phyloP scores from a whole-genome alignment of 441 rosid species.

The Populus trichocarpa region DNA sequence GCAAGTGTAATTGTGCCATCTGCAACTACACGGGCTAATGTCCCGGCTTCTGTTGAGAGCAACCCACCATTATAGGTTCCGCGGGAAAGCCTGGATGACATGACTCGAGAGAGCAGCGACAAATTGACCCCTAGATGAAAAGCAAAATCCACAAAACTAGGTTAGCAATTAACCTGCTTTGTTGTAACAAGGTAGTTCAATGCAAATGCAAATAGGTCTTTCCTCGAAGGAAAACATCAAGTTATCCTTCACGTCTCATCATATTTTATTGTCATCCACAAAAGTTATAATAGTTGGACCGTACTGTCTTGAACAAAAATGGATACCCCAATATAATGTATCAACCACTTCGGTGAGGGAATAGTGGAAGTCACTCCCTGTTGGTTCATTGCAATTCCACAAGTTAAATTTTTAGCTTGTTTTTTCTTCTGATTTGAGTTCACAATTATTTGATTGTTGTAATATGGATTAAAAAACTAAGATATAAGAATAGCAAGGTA shows the following conservation, averaged over 20 bases:
- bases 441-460: background rate
- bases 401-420: no score
- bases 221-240: background rate
- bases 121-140: slow-evolving; percentile 74
- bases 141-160: background rate
- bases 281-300: background rate
- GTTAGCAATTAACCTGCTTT: background rate
- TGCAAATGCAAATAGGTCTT: no score
- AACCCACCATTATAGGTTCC: slow-evolving; percentile 98
- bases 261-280: background rate
- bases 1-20: slow-evolving; percentile 90
- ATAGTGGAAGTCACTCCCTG: no score
- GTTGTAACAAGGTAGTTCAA: background rate
- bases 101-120: slow-evolving; percentile 87
- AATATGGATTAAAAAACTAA: background rate
- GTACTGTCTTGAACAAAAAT: no score
- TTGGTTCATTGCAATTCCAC: no score
- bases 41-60: slow-evolving; percentile 97
- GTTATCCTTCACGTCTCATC: background rate
- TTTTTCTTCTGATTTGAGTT: background rate
- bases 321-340: no score
- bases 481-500: background rate
- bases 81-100: slow-evolving; percentile 95
- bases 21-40: slow-evolving; percentile 89
- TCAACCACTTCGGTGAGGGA: no score